Evolutionary conservation across 768 basidiomycete genomes (phyloP).

Genomic region (Podaxis rugospora): DNA sequence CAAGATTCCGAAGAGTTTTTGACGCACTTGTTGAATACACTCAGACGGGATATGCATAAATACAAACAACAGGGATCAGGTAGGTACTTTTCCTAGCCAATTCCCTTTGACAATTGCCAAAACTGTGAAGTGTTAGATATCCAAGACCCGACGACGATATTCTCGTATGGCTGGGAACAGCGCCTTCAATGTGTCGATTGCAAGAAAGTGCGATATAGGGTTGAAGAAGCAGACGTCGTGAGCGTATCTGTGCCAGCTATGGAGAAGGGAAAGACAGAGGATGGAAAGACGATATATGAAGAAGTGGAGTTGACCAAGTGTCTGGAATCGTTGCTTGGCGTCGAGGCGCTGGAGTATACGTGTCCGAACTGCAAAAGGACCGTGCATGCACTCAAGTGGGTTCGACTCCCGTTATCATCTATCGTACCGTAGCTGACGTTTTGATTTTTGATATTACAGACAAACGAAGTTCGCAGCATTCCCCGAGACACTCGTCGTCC

Average conservation of each 20-base stretch:
- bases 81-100: conserved; percentile 2
- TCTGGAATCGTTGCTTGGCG: conserved; percentile 50
- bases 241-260: conserved; percentile 74
- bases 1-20: conserved; percentile 98
- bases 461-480: conserved; percentile 78
- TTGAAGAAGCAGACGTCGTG: conserved; percentile 72
- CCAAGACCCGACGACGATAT: conserved; percentile 68
- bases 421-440: not conserved
- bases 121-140: not conserved
- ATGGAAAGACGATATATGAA: conserved; percentile 61
- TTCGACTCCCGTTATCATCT: conserved; percentile 3
- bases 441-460: conserved; percentile 31
- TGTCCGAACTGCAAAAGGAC: conserved; percentile 72
- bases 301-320: conserved; percentile 60
- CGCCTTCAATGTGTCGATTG: conserved; percentile 80
- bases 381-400: conserved; percentile 72
- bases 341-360: conserved; percentile 72
- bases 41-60: conserved; percentile 64
- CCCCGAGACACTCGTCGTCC: conserved; percentile 84
- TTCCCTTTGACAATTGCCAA: too few species aligned
- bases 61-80: conserved; percentile 32
- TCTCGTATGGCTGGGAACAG: conserved; percentile 84
- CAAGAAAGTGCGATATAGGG: conserved; percentile 74
- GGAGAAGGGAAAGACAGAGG: conserved; percentile 48
- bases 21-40: conserved; percentile 66